Base-by-base conservation (phyloP, 805 yeast species). In the Lipomyces yamanashiensis region DNA sequence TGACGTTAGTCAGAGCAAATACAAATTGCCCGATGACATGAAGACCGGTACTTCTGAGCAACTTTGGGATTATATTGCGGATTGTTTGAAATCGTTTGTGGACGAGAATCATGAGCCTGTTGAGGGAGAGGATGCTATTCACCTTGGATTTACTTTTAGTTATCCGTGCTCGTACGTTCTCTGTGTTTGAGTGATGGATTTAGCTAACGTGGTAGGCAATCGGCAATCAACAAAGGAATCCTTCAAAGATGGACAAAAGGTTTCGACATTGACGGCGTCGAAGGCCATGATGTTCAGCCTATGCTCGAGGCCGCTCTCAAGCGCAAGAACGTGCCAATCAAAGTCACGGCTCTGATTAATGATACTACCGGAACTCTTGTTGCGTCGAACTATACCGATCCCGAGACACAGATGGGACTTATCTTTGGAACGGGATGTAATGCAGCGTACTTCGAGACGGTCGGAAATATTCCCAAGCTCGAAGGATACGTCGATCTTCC, bases 171-270 rank as follows among this genome's bases (percentile, higher is more conserved):
- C 67, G 67, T 64, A 57, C 5, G 67, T 43, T 4, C 41, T 17
- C 13, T 9, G 1, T 6, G 17, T 19, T 1, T 12, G 8, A 45
- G 9, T 4, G 23, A 53, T 13, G 7, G 8, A 15, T 7, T 41
- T 5, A 28, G 45, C 47, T 55, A 54, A 58, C 51, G 28, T 19
- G n/a, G 12, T 39, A 58, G 62, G 28, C 99, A 93, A 79, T 76
- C 80, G 70, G 88, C 89, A 65, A 90, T 93, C 76, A 88, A 90
- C 81, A 81, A 84, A 71, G 99, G 98, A 77, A 75, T 88, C 61
- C 84, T 93, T 74, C 97, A 91, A 82, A 85, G 93, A 78, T 93
- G 98, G 98, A 93, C 98, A 67, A 93, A 93, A 81, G 99, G 98
- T 69, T 93, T 90, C 79, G 97, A 93, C 77, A 91, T 93, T 71